These are phyloP conservation scores for Pythium periplocum DNA, from an alignment of 352 stramenopile species.

Conservation along the genomic window DNA sequence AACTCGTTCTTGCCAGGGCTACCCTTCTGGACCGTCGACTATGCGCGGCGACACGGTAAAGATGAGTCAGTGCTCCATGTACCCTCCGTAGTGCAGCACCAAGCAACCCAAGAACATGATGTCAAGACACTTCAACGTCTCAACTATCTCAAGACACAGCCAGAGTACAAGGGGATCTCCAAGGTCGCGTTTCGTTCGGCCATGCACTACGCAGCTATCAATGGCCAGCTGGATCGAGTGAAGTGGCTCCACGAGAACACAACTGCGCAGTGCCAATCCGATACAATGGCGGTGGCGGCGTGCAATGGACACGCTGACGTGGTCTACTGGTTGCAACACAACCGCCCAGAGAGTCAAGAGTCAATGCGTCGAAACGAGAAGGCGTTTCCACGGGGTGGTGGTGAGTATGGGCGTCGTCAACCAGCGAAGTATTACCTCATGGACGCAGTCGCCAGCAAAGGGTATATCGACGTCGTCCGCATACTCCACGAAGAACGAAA, in stretches of 20 bases:
- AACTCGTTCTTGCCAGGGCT: conserved; percentile 10
- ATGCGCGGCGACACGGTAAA: conserved; percentile 3
- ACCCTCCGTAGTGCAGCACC: not conserved
- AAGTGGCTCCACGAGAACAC: conserved; percentile 12
- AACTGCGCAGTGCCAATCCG: not conserved
- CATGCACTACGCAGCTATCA: conserved; percentile 8
- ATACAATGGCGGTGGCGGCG: conserved; percentile 6
- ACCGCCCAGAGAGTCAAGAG: not conserved
- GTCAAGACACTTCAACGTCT: conserved; percentile 8
- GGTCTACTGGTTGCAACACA: conserved; percentile 13
- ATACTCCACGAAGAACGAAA: not conserved
- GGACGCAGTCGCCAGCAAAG: conserved; percentile 4
- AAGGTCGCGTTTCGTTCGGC: conserved; percentile 11
- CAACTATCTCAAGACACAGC: conserved; percentile 12
- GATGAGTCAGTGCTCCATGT: not conserved
- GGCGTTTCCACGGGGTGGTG: too few relatives aligned
- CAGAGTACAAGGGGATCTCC: conserved; percentile 2
- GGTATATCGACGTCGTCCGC: conserved; percentile 6
- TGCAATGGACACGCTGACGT: conserved; percentile 9
- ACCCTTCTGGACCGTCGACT: conserved; percentile 10
- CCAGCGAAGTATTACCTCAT: not conserved
- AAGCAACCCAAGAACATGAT: not conserved
- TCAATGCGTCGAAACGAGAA: too few relatives aligned
- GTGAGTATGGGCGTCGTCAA: too few relatives aligned
- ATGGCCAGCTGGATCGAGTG: conserved; percentile 12